phyloP scores from a whole-genome alignment of 78 protist genomes.

The Protostelium mycophagum region DNA sequence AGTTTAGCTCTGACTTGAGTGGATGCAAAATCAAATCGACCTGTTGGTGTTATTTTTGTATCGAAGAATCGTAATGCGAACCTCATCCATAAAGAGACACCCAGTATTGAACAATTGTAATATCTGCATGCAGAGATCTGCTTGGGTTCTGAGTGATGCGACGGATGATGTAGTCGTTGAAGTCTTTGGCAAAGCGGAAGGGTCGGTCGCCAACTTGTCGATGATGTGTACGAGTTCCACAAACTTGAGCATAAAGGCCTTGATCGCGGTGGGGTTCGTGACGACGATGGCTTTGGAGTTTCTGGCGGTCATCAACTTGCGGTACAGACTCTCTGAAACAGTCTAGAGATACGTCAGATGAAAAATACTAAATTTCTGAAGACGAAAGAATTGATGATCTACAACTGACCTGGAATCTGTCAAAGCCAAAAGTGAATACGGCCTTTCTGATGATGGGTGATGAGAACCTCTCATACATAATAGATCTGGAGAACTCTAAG shows the following conservation, averaged over 20 bases:
- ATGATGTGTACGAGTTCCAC: constrained; percentile 42
- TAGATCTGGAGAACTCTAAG: constrained; percentile 49
- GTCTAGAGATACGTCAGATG: too few species aligned
- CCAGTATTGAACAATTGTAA: not conserved
- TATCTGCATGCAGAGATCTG: constrained; percentile 4
- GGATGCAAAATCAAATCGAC: constrained; percentile 83
- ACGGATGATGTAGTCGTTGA: not conserved
- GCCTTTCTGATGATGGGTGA: constrained; percentile 47
- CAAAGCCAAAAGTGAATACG: constrained; percentile 57
- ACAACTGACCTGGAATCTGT: constrained; percentile 18
- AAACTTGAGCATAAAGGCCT: constrained; percentile 58
- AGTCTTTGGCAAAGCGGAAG: not conserved
- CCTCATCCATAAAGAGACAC: constrained; percentile 7
- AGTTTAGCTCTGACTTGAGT: constrained; percentile 76
- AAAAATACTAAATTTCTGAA: not conserved
- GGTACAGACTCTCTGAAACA: not conserved
- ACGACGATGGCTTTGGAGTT: constrained; percentile 8
- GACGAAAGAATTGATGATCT: not conserved
- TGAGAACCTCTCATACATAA: constrained; percentile 56
- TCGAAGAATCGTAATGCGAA: constrained; percentile 9
- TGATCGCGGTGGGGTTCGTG: constrained; percentile 38
- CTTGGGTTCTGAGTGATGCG: not conserved
- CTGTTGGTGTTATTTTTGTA: too few species aligned
- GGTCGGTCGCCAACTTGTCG: not conserved
- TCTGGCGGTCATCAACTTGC: constrained; percentile 15